Evolutionary conservation across 331 rosid species (phyloP), one percentile per base, ranked within the genome.

Genomic region (Dryas integrifolia): DNA sequence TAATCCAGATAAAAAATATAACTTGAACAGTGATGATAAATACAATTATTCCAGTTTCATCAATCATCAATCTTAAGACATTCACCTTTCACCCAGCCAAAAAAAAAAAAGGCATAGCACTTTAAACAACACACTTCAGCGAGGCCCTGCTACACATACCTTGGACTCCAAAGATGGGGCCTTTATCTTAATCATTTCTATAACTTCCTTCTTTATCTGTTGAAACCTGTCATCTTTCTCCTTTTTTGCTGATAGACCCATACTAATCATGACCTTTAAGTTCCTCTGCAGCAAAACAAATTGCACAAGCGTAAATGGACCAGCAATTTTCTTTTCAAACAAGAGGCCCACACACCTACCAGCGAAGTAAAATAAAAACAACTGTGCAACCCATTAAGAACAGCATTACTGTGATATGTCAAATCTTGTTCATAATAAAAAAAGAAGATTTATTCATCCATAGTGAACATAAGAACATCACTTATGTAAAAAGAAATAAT

Each of bases 161-260:
- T 88, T 87, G 65, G 82, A 73, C 79, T 89, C 99, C 82, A 75
- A 41, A 72, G 78, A 78, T 38, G 90, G 82, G 45, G 83, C 82
- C 68, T 78, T 87, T 49, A 76, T 63, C 86, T 86, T 90, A 80
- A 95, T 88, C 92, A 95, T 83, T 60, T 95, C 99, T 39, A 86
- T 80, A 73, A 90, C 90, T 82, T 95, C 98, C 85, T 86, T 89
- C 90, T 92, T 95, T 84, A 92, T 86, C 65, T 62, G 90, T 82
- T 88, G 93, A 87, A 90, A 92, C 86, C 92, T 85, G 76, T 85
- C 85, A 77, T 95, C 93, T 69, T 85, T 87, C 87, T 94, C 98
- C 87, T 91, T 88, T 84, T 88, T 92, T 66, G 91, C 99, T 65
- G 97, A 88, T 77, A 85, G 72, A 79, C 99, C 90, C 96, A 75